phyloP scores from a whole-genome alignment of 2,329 filamentous ascomycete species.

The Diaporthe nobilis region DNA sequence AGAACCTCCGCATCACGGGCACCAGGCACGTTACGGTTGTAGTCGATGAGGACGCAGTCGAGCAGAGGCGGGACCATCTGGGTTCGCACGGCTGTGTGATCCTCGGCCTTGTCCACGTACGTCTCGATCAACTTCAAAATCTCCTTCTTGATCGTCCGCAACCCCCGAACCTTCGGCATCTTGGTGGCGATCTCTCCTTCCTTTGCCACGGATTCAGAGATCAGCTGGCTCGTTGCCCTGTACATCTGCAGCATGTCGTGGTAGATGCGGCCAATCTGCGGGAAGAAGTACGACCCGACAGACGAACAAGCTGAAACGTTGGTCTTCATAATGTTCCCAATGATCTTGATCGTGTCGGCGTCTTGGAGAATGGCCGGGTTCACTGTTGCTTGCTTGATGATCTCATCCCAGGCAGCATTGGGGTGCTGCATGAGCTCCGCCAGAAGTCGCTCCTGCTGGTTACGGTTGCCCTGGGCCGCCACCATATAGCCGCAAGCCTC shows the following conservation, averaged over 20 bases:
- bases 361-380: conserved; percentile 92
- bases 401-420: conserved; percentile 94
- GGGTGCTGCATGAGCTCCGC: conserved; percentile 93
- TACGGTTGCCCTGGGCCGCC: conserved; percentile 94
- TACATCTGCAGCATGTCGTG: conserved; percentile 99
- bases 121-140: conserved; percentile 98
- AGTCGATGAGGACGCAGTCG: conserved; percentile 94
- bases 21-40: conserved; percentile 96
- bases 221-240: conserved; percentile 94
- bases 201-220: conserved; percentile 89
- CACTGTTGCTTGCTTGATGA: conserved; percentile 88
- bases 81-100: conserved; percentile 90
- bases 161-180: conserved; percentile 94
- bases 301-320: conserved; percentile 99
- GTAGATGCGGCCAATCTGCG: conserved; percentile 97
- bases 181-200: conserved; percentile 96
- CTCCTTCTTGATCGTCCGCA: conserved; percentile 99
- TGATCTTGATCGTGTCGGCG: conserved; percentile 95
- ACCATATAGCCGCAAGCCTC: conserved; percentile 99
- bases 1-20: conserved; percentile 96
- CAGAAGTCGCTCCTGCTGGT: conserved; percentile 91
- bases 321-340: conserved; percentile 99
- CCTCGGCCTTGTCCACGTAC: conserved; percentile 98
- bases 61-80: conserved; percentile 97
- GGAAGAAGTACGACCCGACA: conserved; percentile 97